Conservation (phyloP, 208 protist genomes). For the Trypanosoma scelopori region DNA sequence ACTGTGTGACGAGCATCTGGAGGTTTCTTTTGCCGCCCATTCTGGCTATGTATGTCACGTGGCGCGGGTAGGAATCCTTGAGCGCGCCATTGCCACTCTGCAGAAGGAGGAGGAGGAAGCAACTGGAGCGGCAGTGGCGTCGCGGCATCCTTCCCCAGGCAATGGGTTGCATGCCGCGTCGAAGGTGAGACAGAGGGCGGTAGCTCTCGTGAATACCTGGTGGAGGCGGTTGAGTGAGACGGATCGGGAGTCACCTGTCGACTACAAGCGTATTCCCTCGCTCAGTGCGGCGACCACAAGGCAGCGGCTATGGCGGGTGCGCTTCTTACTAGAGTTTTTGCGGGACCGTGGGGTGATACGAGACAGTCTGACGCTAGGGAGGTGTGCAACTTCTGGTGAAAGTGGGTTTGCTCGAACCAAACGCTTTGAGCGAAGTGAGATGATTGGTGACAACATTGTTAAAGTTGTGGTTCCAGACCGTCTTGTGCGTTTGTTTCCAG, state of each 20-base stretch:
- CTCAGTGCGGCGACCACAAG: slow-evolving; percentile 24
- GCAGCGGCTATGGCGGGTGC: slow-evolving; percentile 35
- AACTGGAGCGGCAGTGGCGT: neutral
- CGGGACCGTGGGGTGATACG: slow-evolving; percentile 38
- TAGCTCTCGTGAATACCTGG: slow-evolving; percentile 43
- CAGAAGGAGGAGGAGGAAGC: slow-evolving; percentile 21
- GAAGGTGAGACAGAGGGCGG: slow-evolving; percentile 6
- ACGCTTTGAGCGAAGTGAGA: slow-evolving; percentile 77
- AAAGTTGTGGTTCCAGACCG: slow-evolving; percentile 69
- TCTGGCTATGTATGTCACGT: slow-evolving; percentile 40
- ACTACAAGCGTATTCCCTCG: slow-evolving; percentile 32
- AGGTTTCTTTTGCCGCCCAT: slow-evolving; percentile 42
- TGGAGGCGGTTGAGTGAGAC: slow-evolving; percentile 41
- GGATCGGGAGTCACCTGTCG: slow-evolving; percentile 7
- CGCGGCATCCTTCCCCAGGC: too few relatives aligned
- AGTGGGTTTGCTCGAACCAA: slow-evolving; percentile 32
- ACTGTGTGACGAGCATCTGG: slow-evolving; percentile 38
- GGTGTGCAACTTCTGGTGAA: slow-evolving; percentile 1
- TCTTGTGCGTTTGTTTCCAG: slow-evolving; percentile 57
- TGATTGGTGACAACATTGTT: slow-evolving; percentile 81
- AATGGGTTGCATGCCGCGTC: neutral
- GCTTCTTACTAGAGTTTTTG: slow-evolving; percentile 40
- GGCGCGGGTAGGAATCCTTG: slow-evolving; percentile 54
- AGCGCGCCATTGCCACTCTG: slow-evolving; percentile 41
- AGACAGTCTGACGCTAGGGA: slow-evolving; percentile 27